Evolutionary conservation across 441 rosid genomes (phyloP).

Genomic region (Erodium moschatum): DNA sequence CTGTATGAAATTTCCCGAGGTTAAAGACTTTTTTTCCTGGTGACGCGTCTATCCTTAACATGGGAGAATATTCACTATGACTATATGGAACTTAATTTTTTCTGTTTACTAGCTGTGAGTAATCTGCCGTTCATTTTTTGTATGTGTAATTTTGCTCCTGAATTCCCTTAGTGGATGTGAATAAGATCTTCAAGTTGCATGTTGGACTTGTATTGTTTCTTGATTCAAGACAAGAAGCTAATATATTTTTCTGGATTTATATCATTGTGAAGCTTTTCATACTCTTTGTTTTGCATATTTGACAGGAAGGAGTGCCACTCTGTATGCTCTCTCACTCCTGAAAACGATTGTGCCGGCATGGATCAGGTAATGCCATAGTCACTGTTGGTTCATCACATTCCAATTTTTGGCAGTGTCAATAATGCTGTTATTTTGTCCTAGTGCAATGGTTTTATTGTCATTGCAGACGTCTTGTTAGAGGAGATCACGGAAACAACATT

Average conservation of each 20-base stretch:
- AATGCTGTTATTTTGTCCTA: not conserved
- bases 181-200: not conserved
- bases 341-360: conserved; percentile 80
- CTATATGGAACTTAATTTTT: not conserved
- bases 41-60: not conserved
- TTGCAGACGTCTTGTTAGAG: conserved; percentile 50
- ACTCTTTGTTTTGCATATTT: not conserved
- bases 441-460: conserved; percentile 14
- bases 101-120: not conserved
- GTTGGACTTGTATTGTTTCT: not conserved
- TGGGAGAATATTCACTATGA: not conserved
- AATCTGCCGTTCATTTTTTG: not conserved
- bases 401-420: not conserved
- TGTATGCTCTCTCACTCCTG: conserved; percentile 92
- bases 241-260: not conserved
- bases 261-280: not conserved
- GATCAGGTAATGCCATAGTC: conserved; percentile 40
- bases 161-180: not conserved
- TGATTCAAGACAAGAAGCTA: not conserved
- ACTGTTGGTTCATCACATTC: not conserved
- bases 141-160: not conserved
- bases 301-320: conserved; percentile 97
- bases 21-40: no score
- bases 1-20: not conserved
- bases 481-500: conserved; percentile 58